These are phyloP conservation scores for Cladosporium halotolerans DNA, from an alignment of 2,329 filamentous ascomycete species.

Conservation along the genomic window DNA sequence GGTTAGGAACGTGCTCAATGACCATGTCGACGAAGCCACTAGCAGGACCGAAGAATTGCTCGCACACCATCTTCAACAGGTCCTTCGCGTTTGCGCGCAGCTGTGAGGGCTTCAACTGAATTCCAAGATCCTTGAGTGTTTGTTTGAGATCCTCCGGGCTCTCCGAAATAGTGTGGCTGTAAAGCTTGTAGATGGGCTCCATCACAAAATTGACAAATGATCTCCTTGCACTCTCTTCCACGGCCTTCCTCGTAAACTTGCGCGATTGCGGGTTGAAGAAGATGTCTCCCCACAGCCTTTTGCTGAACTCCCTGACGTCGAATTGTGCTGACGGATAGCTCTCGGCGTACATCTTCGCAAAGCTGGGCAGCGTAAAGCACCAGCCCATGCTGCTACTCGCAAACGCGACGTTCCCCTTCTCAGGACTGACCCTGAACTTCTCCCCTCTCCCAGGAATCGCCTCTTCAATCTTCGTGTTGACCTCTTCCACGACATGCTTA, in stretches of 20 bases:
- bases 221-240: constrained; percentile 73
- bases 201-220: constrained; percentile 92
- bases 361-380: constrained; percentile 92
- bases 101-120: constrained; percentile 83
- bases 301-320: constrained; percentile 75
- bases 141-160: constrained; percentile 76
- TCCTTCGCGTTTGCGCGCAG: constrained; percentile 85
- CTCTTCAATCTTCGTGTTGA: constrained; percentile 92
- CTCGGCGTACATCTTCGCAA: constrained; percentile 93
- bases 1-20: constrained; percentile 80
- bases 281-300: constrained; percentile 88
- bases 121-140: constrained; percentile 73
- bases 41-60: constrained; percentile 89
- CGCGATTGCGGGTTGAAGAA: constrained; percentile 90
- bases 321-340: constrained; percentile 56
- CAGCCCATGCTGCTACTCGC: constrained; percentile 89
- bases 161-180: constrained; percentile 88
- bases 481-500: constrained; percentile 96
- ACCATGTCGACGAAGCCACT: constrained; percentile 95
- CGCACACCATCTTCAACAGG: constrained; percentile 80
- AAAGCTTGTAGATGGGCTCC: constrained; percentile 96
- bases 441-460: constrained; percentile 75
- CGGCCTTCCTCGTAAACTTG: constrained; percentile 81
- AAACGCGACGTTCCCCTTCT: constrained; percentile 97
- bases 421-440: constrained; percentile 76